A percentile compares a stretch with the other conserved stretches of the same genome.
These are phyloP conservation scores for Aegle marmelos DNA, from an alignment of 345 rosid species.

Conservation along the genomic window DNA sequence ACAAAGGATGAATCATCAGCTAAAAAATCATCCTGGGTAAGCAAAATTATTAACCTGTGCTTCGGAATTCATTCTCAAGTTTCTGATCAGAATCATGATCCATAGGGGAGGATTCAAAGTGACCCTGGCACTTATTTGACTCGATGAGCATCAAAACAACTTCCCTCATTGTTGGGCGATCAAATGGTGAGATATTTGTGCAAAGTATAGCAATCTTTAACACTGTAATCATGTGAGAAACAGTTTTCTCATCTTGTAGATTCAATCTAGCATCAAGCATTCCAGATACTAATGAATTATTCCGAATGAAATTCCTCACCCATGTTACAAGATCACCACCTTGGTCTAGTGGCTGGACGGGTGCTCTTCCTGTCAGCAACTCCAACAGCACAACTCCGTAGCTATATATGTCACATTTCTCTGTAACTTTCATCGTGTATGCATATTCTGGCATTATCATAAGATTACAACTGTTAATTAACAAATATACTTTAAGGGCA, in stretches of 20 bases:
- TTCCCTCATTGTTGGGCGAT: slow-evolving; percentile 70
- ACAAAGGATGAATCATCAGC: slow-evolving; percentile 8
- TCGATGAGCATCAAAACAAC: slow-evolving; percentile 73
- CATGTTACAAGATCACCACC: slow-evolving; percentile 87
- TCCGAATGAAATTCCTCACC: slow-evolving; percentile 61
- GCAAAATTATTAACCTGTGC: slow-evolving; percentile 6
- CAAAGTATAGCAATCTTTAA: slow-evolving; percentile 73
- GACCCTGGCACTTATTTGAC: slow-evolving; percentile 44
- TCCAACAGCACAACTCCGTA: slow-evolving; percentile 84
- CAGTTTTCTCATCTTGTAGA: slow-evolving; percentile 44
- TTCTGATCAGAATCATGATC: slow-evolving; percentile 14
- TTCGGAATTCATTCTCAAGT: slow-evolving; percentile 10
- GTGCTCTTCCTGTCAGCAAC: slow-evolving; percentile 71
- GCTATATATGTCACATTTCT: slow-evolving; percentile 90
- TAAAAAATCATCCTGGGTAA: slow-evolving; percentile 11
- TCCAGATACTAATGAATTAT: slow-evolving; percentile 51
- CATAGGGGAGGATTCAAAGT: slow-evolving; percentile 18
- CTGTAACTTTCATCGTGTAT: slow-evolving; percentile 91
- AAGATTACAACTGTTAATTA: neutral
- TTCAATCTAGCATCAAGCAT: slow-evolving; percentile 56
- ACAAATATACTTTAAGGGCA: neutral
- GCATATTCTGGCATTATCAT: slow-evolving; percentile 61
- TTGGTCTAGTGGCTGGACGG: slow-evolving; percentile 85
- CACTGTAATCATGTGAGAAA: slow-evolving; percentile 69
- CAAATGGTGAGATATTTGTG: slow-evolving; percentile 63